These are phyloP conservation scores for Saksenaea oblongispora DNA, from an alignment of 371 early-diverging fungal genomes.

Conservation along the genomic window DNA sequence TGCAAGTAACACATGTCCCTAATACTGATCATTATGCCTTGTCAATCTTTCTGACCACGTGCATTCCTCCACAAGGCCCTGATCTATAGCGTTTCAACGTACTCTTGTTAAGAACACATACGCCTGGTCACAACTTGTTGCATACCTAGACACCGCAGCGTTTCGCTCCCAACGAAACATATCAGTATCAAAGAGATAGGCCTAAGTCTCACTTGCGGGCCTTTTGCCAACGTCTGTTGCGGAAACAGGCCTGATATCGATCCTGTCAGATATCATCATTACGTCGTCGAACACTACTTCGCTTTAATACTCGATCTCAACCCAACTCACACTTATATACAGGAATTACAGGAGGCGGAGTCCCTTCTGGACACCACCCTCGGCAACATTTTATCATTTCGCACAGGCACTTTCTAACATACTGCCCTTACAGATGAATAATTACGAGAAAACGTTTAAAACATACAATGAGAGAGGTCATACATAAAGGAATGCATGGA, in stretches of 20 bases:
- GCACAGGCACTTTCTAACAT: too few species aligned
- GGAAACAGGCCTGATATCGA: not conserved
- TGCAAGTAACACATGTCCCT: not conserved
- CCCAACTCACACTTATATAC: not conserved
- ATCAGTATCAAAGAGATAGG: not conserved
- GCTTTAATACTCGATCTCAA: not conserved
- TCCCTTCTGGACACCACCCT: not conserved
- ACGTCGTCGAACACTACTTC: not conserved
- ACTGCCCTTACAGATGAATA: too few species aligned
- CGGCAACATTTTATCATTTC: too few species aligned
- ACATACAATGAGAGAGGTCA: too few species aligned
- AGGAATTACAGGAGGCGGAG: not conserved
- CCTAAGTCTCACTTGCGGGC: not conserved
- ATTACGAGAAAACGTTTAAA: too few species aligned
- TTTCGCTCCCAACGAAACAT: not conserved
- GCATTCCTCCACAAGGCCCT: not conserved
- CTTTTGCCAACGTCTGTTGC: not conserved
- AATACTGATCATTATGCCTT: slow-evolving; percentile 3
- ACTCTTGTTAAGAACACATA: not conserved
- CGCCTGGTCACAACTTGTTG: not conserved
- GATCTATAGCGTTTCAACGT: slow-evolving; percentile 7
- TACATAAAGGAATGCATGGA: too few species aligned
- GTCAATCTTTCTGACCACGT: not conserved
- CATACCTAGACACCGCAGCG: not conserved
- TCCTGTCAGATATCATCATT: not conserved